phyloP scores from a whole-genome alignment of 306 rosid species.

The Psophocarpus tetragonolobus region DNA sequence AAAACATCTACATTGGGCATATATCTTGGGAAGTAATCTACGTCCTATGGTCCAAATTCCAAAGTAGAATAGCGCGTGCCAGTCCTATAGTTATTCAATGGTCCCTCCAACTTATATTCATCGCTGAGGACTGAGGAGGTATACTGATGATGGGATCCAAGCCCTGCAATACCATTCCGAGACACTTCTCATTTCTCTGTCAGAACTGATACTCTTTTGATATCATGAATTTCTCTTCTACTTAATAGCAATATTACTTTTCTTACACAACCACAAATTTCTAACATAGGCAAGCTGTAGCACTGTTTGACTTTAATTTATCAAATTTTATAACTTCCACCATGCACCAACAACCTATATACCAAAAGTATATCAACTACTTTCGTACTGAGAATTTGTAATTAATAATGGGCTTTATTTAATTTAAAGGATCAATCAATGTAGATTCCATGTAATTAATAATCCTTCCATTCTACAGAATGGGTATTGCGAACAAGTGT shows the following conservation, averaged over 20 bases:
- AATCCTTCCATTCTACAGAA: not conserved
- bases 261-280: not conserved
- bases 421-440: not conserved
- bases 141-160: not conserved
- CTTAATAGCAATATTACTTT: not conserved
- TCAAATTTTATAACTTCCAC: not conserved
- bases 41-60: not conserved
- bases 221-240: not conserved
- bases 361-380: not conserved
- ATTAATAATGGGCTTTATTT: not conserved
- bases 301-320: not conserved
- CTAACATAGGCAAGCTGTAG: not conserved
- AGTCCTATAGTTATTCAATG: not conserved
- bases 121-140: not conserved
- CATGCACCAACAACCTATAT: not conserved
- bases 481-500: too few relatives aligned
- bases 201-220: not conserved
- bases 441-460: not conserved
- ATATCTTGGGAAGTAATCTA: not conserved
- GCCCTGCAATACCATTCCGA: not conserved
- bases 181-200: not conserved
- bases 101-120: conserved; percentile 1
- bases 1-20: not conserved
- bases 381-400: not conserved
- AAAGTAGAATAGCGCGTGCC: conserved; percentile 12